phyloP scores from a whole-genome alignment of 2,329 filamentous ascomycete species.

The Venturia aucupariae region DNA sequence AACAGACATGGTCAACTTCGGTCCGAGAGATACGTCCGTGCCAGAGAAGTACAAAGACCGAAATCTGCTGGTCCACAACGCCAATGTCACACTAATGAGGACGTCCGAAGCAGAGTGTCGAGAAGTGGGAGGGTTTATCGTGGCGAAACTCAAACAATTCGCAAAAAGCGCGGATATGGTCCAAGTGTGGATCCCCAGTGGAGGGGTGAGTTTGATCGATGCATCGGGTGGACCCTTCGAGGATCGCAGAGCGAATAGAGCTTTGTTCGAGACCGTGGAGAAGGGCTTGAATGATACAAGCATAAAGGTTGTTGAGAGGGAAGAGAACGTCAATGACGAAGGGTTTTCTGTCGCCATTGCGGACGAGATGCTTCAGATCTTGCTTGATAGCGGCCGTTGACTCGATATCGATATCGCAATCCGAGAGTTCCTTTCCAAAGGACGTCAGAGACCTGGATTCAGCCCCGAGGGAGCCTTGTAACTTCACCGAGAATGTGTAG shows the following conservation, averaged over 20 bases:
- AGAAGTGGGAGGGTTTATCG: constrained; percentile 48
- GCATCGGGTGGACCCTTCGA: constrained; percentile 44
- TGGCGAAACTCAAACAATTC: constrained; percentile 38
- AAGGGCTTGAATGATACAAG: constrained; percentile 39
- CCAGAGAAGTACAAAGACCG: constrained; percentile 45
- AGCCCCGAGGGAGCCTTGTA: too few relatives aligned
- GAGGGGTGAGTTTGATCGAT: constrained; percentile 54
- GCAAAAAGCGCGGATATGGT: constrained; percentile 33
- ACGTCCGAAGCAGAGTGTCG: constrained; percentile 49
- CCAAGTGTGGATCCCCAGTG: constrained; percentile 50
- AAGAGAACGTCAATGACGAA: constrained; percentile 46
- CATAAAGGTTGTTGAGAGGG: constrained; percentile 42
- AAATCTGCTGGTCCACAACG: constrained; percentile 55
- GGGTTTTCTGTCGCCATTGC: constrained; percentile 33
- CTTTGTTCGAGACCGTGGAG: constrained; percentile 39
- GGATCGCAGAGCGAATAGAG: constrained; percentile 39
- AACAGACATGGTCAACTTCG: constrained; percentile 50
- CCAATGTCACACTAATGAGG: constrained; percentile 56
- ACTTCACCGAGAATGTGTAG: too few relatives aligned
- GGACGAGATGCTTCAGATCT: background rate
- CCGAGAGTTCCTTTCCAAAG: background rate
- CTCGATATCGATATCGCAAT: background rate
- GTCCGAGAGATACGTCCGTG: constrained; percentile 40
- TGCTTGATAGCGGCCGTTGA: background rate
- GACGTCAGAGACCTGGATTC: background rate